A percentile compares a stretch with the other conserved stretches of the same genome.
These are phyloP conservation scores for Puccinia polysora DNA, from an alignment of 1,284 basidiomycete species.

Conservation along the genomic window DNA sequence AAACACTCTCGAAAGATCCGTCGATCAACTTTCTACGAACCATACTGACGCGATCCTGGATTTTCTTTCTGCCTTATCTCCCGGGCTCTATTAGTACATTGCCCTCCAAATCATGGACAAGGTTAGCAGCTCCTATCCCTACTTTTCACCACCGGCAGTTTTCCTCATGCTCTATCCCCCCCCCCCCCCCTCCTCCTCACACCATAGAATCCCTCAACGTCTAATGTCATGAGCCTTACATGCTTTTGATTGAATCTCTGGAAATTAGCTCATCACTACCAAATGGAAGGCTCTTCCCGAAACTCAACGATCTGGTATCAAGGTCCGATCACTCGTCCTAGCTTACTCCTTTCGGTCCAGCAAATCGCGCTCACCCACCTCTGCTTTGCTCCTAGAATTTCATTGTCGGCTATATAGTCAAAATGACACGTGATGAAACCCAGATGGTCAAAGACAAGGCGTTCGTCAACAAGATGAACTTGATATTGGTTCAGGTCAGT, in stretches of 20 bases:
- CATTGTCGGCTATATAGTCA: slow-evolving; percentile 85
- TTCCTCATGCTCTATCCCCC: too few relatives aligned
- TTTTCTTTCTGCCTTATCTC: slow-evolving; percentile 2
- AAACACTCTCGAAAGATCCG: neutral
- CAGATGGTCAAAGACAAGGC: slow-evolving; percentile 86
- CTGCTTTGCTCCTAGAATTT: slow-evolving; percentile 82
- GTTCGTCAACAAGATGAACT: slow-evolving; percentile 93
- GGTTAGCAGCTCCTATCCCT: neutral
- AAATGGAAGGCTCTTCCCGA: slow-evolving; percentile 85
- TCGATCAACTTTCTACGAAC: neutral
- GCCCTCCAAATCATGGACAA: slow-evolving; percentile 88
- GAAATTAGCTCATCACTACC: slow-evolving; percentile 70
- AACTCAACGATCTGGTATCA: slow-evolving; percentile 68
- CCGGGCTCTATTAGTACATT: slow-evolving; percentile 56
- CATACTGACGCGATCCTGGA: slow-evolving; percentile 17
- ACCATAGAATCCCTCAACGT: too few relatives aligned
- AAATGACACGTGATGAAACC: slow-evolving; percentile 81
- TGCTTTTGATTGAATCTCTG: neutral
- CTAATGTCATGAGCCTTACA: neutral
- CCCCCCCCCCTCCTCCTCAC: too few relatives aligned
- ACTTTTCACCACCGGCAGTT: neutral
- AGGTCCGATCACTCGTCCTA: neutral
- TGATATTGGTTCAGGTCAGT: slow-evolving; percentile 73
- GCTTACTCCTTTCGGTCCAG: too few relatives aligned
- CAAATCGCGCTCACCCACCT: too few relatives aligned